phyloP scores from a whole-genome alignment of 176 grass and related monocot species.

The Bolboschoenus planiculmis region DNA sequence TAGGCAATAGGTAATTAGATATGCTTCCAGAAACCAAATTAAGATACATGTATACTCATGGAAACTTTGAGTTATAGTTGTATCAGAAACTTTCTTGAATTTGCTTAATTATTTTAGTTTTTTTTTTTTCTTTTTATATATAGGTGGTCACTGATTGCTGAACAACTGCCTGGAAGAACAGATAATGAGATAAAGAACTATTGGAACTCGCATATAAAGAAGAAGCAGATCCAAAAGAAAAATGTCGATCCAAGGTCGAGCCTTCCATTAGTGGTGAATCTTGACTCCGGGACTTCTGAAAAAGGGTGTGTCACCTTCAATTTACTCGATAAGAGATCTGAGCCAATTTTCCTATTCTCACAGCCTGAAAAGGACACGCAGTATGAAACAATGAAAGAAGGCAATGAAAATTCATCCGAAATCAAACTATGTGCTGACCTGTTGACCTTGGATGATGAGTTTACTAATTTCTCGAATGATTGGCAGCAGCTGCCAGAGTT shows the following conservation, averaged over 20 bases:
- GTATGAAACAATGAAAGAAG: not conserved
- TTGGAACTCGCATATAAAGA: constrained; percentile 59
- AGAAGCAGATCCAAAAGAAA: constrained; percentile 14
- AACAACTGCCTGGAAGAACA: constrained; percentile 48
- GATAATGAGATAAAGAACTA: constrained; percentile 76
- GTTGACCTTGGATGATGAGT: not conserved
- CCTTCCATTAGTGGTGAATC: not conserved
- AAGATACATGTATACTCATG: not conserved
- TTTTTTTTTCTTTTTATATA: not conserved
- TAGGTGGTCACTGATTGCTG: constrained; percentile 51
- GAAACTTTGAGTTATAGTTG: not conserved
- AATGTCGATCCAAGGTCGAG: not conserved
- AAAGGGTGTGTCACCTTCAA: not conserved
- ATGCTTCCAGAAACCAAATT: not conserved
- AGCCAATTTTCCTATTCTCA: not conserved
- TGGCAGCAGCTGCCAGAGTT: no score
- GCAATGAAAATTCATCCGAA: not conserved
- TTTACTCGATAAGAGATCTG: not conserved
- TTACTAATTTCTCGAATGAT: not conserved
- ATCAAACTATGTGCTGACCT: not conserved
- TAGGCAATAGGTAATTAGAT: constrained; percentile 36
- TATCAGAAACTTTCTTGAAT: not conserved
- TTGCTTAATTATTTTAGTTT: not conserved
- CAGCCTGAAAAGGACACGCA: not conserved
- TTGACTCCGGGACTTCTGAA: not conserved